Conservation (phyloP, 441 rosid genomes). For the Populus hybrid region DNA sequence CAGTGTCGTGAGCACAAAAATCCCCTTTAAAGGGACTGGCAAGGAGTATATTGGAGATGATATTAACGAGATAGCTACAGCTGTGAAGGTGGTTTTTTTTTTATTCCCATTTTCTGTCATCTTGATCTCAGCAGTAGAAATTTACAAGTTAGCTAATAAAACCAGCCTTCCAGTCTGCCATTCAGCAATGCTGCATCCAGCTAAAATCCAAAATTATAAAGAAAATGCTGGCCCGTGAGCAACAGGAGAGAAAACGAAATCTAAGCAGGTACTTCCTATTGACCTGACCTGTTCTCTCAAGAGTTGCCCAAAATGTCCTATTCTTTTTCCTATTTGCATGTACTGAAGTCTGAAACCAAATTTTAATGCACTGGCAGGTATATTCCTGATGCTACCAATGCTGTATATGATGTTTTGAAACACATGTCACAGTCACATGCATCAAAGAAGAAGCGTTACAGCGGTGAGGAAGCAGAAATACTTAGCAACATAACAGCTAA, state of each 20-base stretch:
- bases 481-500: slow-evolving; percentile 54
- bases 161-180: slow-evolving; percentile 58
- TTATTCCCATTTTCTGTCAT: background rate
- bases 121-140: background rate
- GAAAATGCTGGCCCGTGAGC: slow-evolving; percentile 90
- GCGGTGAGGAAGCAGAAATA: slow-evolving; percentile 50
- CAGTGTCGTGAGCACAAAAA: slow-evolving; percentile 94
- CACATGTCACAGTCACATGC: slow-evolving; percentile 61
- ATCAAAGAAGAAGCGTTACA: slow-evolving; percentile 54
- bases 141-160: slow-evolving; percentile 23
- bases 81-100: slow-evolving; percentile 70
- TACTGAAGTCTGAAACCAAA: slow-evolving; percentile 1
- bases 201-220: slow-evolving; percentile 82
- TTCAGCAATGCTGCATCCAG: slow-evolving; percentile 96
- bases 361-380: slow-evolving; percentile 49
- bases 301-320: background rate
- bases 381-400: slow-evolving; percentile 79
- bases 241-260: slow-evolving; percentile 88
- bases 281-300: background rate
- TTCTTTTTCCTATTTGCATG: background rate
- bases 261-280: slow-evolving; percentile 62
- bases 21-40: slow-evolving; percentile 97
- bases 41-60: slow-evolving; percentile 99
- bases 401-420: slow-evolving; percentile 69
- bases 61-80: slow-evolving; percentile 86